Base-by-base conservation (phyloP, 2,329 filamentous ascomycete species). In the Epichloe sp. region DNA sequence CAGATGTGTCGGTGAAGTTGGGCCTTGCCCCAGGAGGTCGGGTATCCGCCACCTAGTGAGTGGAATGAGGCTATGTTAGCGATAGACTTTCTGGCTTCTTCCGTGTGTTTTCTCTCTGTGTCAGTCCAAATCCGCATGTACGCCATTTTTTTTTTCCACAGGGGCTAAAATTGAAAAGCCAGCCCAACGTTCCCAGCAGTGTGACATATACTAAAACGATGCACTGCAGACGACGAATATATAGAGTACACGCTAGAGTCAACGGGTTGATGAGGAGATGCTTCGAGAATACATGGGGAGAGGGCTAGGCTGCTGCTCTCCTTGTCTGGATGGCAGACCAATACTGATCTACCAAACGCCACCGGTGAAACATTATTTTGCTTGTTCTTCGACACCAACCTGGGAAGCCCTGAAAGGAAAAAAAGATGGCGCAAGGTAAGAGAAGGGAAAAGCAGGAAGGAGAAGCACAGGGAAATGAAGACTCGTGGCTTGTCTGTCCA, bases 1-100 rank as follows among this genome's bases (percentile, higher is more conserved):
- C 77, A 43, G 85, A 85, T 44, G 86, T 78, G 69, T 95, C 90
- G 57, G 79, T 85, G 69, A 86, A 88, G 68, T 96, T 90, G 55
- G 80, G 81, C 56, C 86, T 83, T 55, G 83, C 80, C 47, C 79
- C 78, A 45, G 82, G 77, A 46, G 90, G 90, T 50, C 91, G 84
- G 49, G 80, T 84, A 69, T 96, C 91, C 58, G 76, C 72, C 57
- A 95, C 82, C 89, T 95, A 52, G 55, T 53, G 51, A 42, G 10
- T 44, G 38, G 55, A 55, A 54, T 49, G 58, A 56, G 52, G 51
- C 53, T 57, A 54, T 58, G 63, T 65, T 58, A 64, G 61, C 60
- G 7, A 44, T 17, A n/a, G 8, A 26, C 17, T 34, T 19, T n/a
- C 21, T 12, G 7, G 35, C 17, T 23, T 43, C 19, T 37, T 41